A percentile compares a stretch with the other conserved stretches of the same genome.
phyloP scores from a whole-genome alignment of 2,329 filamentous ascomycete species.

The Cytospora schulzeri region DNA sequence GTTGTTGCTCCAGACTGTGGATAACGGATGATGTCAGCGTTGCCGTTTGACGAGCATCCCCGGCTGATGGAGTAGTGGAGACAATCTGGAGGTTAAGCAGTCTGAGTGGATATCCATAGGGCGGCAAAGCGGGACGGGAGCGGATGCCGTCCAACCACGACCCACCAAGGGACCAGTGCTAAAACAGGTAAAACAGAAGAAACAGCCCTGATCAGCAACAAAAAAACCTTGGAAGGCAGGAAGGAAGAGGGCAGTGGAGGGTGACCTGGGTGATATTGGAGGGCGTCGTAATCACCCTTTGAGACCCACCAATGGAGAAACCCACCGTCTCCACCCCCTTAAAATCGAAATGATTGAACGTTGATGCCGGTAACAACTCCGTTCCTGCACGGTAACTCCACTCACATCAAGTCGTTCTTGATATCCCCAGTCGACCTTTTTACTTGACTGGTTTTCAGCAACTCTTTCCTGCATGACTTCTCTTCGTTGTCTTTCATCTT shows the following conservation, averaged over 20 bases:
- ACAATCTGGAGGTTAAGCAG: too few relatives aligned
- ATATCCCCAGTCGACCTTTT: slow-evolving; percentile 1
- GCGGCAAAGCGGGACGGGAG: neutral
- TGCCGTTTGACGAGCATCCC: neutral
- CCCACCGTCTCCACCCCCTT: neutral
- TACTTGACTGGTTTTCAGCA: slow-evolving; percentile 1
- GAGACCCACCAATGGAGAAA: neutral
- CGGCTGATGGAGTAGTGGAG: neutral
- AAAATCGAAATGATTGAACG: neutral
- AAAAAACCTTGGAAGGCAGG: neutral
- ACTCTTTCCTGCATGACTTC: neutral
- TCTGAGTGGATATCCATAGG: neutral
- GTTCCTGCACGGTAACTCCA: neutral
- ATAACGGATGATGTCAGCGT: neutral
- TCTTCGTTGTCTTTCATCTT: neutral
- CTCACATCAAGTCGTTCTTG: neutral
- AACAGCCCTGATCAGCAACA: neutral
- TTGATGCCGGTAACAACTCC: neutral
- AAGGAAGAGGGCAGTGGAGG: too few relatives aligned
- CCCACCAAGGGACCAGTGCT: neutral
- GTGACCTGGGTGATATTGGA: neutral
- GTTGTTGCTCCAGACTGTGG: neutral
- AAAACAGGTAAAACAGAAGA: neutral
- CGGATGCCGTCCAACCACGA: neutral
- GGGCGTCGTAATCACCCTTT: neutral